Evolutionary conservation across 306 rosid species (phyloP).

Genomic region (Cercis canadensis): DNA sequence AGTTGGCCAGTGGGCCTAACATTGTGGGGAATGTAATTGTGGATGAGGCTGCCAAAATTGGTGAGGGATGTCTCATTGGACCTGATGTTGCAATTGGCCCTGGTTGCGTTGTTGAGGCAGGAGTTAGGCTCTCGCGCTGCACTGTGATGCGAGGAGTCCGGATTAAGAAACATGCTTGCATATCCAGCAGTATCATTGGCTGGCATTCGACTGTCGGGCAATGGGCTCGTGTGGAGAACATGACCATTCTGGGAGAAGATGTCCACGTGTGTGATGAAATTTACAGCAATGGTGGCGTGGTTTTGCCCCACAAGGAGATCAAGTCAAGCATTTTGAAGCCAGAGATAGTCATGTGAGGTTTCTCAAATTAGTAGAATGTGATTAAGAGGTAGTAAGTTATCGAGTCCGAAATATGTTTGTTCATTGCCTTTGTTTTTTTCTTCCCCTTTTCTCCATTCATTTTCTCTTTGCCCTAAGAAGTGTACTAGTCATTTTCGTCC

Average conservation of each 20-base stretch:
- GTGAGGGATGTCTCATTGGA: conserved; percentile 94
- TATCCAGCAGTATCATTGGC: conserved; percentile 89
- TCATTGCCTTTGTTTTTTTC: conserved; percentile 12
- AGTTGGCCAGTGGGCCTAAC: conserved; percentile 72
- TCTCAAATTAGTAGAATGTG: conserved; percentile 34
- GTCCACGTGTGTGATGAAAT: conserved; percentile 90
- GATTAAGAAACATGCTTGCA: conserved; percentile 89
- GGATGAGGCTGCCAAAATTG: conserved; percentile 86
- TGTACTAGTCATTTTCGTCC: conserved; percentile 40
- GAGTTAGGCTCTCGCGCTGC: conserved; percentile 92
- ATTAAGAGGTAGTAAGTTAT: conserved; percentile 39
- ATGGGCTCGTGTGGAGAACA: conserved; percentile 96
- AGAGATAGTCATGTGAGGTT: conserved; percentile 86
- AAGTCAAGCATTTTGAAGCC: conserved; percentile 95
- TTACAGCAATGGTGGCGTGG: conserved; percentile 95
- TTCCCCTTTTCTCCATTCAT: conserved; percentile 12
- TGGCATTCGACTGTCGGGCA: conserved; percentile 97
- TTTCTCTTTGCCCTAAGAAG: conserved; percentile 24
- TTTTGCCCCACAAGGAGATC: conserved; percentile 98
- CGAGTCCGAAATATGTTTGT: conserved; percentile 38
- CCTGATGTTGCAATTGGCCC: conserved; percentile 99
- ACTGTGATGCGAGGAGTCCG: conserved; percentile 92
- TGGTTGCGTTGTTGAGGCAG: conserved; percentile 84
- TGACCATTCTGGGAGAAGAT: conserved; percentile 97
- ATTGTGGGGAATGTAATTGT: conserved; percentile 91